Percentiles rank a stretch among this genome's conserved stretches.
These are phyloP conservation scores for Blastobotrys illinoisensis DNA, from an alignment of 1,139 yeast species.

Conservation along the genomic window DNA sequence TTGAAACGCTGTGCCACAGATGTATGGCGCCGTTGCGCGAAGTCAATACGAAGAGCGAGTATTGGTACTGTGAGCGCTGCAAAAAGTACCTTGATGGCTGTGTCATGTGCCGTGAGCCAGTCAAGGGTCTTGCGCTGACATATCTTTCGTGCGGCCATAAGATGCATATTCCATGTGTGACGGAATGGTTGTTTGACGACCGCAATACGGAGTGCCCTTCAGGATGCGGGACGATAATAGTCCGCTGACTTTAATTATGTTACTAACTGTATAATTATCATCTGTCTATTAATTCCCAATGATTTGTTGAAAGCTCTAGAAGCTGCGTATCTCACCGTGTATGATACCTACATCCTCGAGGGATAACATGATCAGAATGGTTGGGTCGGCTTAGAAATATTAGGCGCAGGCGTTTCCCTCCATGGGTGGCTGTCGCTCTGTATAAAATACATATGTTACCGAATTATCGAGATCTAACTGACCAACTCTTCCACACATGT, in stretches of 20 bases:
- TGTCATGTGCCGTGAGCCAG: conserved; percentile 73
- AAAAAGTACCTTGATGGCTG: conserved; percentile 58
- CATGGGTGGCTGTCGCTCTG: no score
- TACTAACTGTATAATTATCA: no score
- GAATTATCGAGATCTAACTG: no score
- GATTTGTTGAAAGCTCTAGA: no score
- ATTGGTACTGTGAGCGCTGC: conserved; percentile 82
- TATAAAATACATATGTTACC: no score
- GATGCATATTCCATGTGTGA: conserved; percentile 78
- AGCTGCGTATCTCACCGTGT: no score
- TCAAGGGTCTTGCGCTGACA: conserved; percentile 67
- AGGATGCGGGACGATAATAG: conserved; percentile 46
- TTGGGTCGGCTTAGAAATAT: no score
- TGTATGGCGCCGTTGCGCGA: conserved; percentile 63
- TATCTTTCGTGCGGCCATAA: conserved; percentile 78
- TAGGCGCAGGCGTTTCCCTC: no score
- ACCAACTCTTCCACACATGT: no score
- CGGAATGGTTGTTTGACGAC: conserved; percentile 68
- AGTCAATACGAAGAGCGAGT: conserved; percentile 26
- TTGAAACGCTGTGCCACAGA: conserved; percentile 61
- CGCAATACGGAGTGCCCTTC: conserved; percentile 73
- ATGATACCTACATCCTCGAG: no score
- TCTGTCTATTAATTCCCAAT: no score
- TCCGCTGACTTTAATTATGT: neutral
- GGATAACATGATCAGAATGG: no score